Conservation (phyloP, 768 basidiomycete species). For the Auriscalpium vulgare region DNA sequence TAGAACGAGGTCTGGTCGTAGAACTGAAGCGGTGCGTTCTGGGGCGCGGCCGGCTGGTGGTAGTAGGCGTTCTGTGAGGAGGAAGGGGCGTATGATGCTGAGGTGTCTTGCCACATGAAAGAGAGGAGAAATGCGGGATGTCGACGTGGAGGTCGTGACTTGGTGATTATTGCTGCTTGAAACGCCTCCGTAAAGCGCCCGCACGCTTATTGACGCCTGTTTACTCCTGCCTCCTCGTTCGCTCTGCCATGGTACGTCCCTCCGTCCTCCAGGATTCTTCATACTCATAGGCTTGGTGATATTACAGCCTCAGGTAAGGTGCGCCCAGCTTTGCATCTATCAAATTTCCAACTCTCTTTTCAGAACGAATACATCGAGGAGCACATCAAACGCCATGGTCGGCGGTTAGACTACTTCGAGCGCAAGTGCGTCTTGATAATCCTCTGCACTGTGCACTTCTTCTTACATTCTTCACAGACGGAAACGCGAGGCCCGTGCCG, state of each 20-base stretch:
- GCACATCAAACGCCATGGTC: conserved; percentile 94
- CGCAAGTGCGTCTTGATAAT: conserved; percentile 58
- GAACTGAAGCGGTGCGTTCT: conserved; percentile 63
- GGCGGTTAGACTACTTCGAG: conserved; percentile 93
- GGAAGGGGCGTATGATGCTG: conserved; percentile 46
- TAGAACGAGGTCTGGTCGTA: conserved; percentile 62
- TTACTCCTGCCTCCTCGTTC: background rate
- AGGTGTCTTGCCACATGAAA: conserved; percentile 71
- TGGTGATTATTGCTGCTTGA: conserved; percentile 1
- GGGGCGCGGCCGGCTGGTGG: conserved; percentile 29
- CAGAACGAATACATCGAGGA: conserved; percentile 99
- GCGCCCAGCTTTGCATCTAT: background rate
- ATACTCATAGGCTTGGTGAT: background rate
- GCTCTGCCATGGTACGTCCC: conserved; percentile 8
- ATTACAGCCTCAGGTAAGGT: conserved; percentile 20
- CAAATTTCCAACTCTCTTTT: conserved; percentile 9
- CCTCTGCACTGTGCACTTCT: background rate
- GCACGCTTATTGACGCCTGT: background rate
- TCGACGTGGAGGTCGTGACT: background rate
- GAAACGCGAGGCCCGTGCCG: conserved; percentile 74
- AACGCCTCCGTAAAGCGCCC: background rate
- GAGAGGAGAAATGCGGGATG: conserved; percentile 3
- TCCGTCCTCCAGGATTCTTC: background rate
- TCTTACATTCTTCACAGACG: conserved; percentile 40
- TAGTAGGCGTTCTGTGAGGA: conserved; percentile 58